Base-by-base conservation (phyloP, 2,329 filamentous ascomycete species). In the Botrytis pseudocinerea region DNA sequence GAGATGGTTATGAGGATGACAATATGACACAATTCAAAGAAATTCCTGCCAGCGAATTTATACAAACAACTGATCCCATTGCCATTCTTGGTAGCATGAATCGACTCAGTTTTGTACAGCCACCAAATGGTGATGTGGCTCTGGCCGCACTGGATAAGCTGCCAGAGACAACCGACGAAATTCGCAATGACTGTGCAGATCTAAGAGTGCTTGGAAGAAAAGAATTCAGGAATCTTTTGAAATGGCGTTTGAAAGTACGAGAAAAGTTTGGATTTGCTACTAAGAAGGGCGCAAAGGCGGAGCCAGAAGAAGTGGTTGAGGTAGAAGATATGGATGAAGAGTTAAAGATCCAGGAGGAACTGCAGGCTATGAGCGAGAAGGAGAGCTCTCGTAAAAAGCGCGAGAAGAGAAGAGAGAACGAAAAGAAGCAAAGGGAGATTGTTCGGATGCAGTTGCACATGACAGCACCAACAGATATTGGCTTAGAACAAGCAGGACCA, bases 401-500 rank as follows among this genome's bases (percentile, higher is more conserved):
- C 78, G 93, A 97, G 79, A 90, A 92, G 77, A 88, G 95, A 76
- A 93, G 88, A 78, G 94, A 97, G 74, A 99, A 99, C 77, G 96
- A 99, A 82, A 90, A 90, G 82, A 98, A 97, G 83, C 93, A 96
- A 78, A 96, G 93, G 78, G 96, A 98, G 76, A 94, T 98, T 74
- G 87, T 97, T n/a, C 91, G 96, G 48, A 92, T 99, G 92, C 96
- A 99, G 82, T 90, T 99, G 85, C 92, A 98, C 84, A 99, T 99
- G 96, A 92, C 91, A 2, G 93, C 94, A 0, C 96, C 96, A 12
- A 96, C 94, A 86, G 96, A 99, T 76, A 97, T 99, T 76, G 96
- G 96, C 79, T 89, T 97, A 84, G 96, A 97, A 80, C 94, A 96
- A 82, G 84, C 88, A 38, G 93, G 93, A 0, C 92, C 93, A 0